These are phyloP conservation scores for Aspergillus vadensis DNA, from an alignment of 2,329 filamentous ascomycete species.

Conservation along the genomic window DNA sequence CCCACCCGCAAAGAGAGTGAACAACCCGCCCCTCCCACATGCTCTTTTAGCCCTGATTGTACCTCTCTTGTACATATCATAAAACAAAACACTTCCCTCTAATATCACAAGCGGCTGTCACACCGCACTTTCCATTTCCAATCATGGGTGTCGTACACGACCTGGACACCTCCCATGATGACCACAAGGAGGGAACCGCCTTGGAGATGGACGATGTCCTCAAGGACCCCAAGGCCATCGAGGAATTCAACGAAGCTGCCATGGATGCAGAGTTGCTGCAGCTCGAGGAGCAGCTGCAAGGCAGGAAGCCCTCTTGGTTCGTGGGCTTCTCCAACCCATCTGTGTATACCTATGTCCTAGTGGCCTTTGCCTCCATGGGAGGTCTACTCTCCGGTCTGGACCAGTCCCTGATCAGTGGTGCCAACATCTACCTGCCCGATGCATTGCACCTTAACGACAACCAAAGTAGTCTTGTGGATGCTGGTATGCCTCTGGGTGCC, in stretches of 20 bases:
- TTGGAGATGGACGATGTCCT: conserved; percentile 31
- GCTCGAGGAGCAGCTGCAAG: conserved; percentile 32
- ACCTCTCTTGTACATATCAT: conserved; percentile 1
- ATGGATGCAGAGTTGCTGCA: conserved; percentile 36
- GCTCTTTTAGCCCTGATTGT: neutral
- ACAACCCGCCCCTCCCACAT: neutral
- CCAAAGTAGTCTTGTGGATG: conserved; percentile 68
- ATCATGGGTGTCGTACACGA: conserved; percentile 26
- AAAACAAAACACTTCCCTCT: neutral
- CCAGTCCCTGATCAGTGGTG: conserved; percentile 71
- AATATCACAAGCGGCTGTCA: neutral
- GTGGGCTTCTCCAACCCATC: conserved; percentile 62
- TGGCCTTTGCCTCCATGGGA: conserved; percentile 74
- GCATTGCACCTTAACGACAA: conserved; percentile 58
- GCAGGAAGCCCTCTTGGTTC: conserved; percentile 23
- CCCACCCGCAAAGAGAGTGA: neutral
- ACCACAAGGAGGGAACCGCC: conserved; percentile 28
- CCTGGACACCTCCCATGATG: conserved; percentile 26
- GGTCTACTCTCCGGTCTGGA: conserved; percentile 72
- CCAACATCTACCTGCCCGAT: conserved; percentile 62
- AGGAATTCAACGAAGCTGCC: conserved; percentile 30
- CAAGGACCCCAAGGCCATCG: conserved; percentile 25
- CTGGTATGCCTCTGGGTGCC: conserved; percentile 71
- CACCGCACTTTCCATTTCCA: neutral
- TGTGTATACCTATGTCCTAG: conserved; percentile 68